These are phyloP conservation scores for Olyra latifolia DNA, from an alignment of 176 grass and related monocot species.

Conservation along the genomic window DNA sequence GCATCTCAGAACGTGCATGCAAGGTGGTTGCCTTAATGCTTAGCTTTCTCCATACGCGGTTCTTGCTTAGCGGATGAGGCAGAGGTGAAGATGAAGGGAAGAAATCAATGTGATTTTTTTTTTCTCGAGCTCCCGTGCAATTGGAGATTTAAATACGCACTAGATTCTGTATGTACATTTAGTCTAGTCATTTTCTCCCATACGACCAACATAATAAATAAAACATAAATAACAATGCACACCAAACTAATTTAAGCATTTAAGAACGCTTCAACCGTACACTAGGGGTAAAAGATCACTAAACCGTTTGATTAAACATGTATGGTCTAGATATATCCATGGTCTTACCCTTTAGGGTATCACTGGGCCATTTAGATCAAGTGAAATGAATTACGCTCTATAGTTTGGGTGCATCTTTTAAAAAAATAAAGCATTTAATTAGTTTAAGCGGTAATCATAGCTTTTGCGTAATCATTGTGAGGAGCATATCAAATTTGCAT, in stretches of 20 bases:
- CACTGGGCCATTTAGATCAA: too few relatives aligned
- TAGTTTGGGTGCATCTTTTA: neutral
- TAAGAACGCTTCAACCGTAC: too few relatives aligned
- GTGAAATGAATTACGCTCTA: too few relatives aligned
- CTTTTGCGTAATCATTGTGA: neutral
- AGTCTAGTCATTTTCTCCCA: neutral
- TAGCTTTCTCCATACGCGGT: slow-evolving; percentile 23
- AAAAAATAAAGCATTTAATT: neutral
- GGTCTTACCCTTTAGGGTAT: too few relatives aligned
- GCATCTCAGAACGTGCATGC: slow-evolving; percentile 71
- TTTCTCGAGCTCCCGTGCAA: neutral
- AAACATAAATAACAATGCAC: neutral
- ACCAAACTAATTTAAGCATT: too few relatives aligned
- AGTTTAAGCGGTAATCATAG: neutral
- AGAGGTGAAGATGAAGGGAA: neutral
- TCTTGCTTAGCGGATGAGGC: slow-evolving; percentile 12
- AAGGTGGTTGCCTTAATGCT: slow-evolving; percentile 40
- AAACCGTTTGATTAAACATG: too few relatives aligned
- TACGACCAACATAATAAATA: neutral
- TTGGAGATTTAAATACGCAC: neutral
- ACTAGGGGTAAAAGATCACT: too few relatives aligned
- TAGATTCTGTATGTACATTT: neutral
- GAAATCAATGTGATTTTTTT: neutral
- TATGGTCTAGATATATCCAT: too few relatives aligned
- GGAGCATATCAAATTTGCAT: neutral